Conservation (phyloP, 2,329 filamentous ascomycete genomes). For the Aspergillus felis region DNA sequence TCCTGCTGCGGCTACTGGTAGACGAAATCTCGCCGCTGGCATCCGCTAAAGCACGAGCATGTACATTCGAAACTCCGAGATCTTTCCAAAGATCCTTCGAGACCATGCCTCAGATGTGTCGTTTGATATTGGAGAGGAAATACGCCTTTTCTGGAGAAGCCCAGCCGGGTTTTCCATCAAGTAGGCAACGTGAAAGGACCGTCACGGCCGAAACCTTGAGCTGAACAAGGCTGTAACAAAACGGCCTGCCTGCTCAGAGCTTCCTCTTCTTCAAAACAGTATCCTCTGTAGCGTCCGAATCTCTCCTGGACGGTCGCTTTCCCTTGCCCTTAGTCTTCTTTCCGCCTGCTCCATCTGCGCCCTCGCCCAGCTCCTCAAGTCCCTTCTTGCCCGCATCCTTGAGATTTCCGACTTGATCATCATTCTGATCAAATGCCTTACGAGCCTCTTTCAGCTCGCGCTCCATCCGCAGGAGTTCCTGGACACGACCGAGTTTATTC, state of each 20-base stretch:
- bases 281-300: conserved; percentile 35
- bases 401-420: conserved; percentile 37
- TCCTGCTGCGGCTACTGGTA: background rate
- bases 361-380: conserved; percentile 26
- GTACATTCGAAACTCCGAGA: background rate
- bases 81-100: too few species aligned
- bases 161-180: background rate
- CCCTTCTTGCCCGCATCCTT: conserved; percentile 38
- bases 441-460: conserved; percentile 78
- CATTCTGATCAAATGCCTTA: conserved; percentile 52
- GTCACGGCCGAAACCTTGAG: background rate
- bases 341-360: conserved; percentile 19
- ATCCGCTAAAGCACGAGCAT: background rate
- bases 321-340: conserved; percentile 39
- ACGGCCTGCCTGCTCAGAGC: conserved; percentile 2
- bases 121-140: background rate
- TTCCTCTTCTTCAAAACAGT: conserved; percentile 34
- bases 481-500: conserved; percentile 79
- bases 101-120: background rate
- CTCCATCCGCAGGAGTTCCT: conserved; percentile 85
- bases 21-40: background rate
- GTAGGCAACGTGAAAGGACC: background rate
- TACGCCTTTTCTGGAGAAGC: background rate
- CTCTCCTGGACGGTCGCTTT: conserved; percentile 28
- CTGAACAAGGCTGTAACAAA: background rate